A percentile compares a stretch with the other conserved stretches of the same genome.
Conservation (phyloP, 306 rosid species). For the Rosa chinensis region DNA sequence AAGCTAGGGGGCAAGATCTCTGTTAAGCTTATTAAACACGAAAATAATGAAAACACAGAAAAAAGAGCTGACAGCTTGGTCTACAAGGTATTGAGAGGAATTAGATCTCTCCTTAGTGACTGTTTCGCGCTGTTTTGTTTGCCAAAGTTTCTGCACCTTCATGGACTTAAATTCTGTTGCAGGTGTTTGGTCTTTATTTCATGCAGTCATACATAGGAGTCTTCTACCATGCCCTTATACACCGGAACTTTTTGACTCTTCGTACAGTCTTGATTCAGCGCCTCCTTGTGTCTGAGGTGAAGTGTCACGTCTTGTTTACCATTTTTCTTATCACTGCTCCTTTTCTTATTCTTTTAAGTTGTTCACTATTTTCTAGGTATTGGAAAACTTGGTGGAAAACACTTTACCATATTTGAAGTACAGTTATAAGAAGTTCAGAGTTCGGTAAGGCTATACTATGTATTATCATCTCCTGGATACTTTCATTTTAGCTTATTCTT, state of each 20-base stretch:
- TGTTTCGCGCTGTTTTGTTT: background rate
- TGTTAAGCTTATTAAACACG: slow-evolving; percentile 73
- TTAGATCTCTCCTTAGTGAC: background rate
- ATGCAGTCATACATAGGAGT: slow-evolving; percentile 98
- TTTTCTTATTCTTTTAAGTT: slow-evolving; percentile 21
- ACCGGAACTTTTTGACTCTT: slow-evolving; percentile 84
- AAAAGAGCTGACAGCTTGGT: slow-evolving; percentile 92
- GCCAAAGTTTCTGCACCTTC: slow-evolving; percentile 14
- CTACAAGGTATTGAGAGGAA: slow-evolving; percentile 68
- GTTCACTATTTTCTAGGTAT: slow-evolving; percentile 52
- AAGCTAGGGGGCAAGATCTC: slow-evolving; percentile 72
- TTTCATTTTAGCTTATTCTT: slow-evolving; percentile 3
- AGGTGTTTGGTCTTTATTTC: slow-evolving; percentile 96
- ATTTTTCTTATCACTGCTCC: slow-evolving; percentile 16
- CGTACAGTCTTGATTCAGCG: slow-evolving; percentile 88
- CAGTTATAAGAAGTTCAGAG: slow-evolving; percentile 70
- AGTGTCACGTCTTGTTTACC: background rate
- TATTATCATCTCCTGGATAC: slow-evolving; percentile 12
- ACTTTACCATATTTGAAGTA: slow-evolving; percentile 84
- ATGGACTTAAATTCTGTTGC: slow-evolving; percentile 36
- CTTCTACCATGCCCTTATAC: slow-evolving; percentile 91
- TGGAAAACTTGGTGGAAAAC: slow-evolving; percentile 89
- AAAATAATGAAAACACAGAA: slow-evolving; percentile 81
- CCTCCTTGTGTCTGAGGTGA: slow-evolving; percentile 92
- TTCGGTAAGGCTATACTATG: slow-evolving; percentile 57